A percentile compares a stretch with the other conserved stretches of the same genome.
Evolutionary conservation across 2,329 filamentous ascomycete genomes (phyloP).

Genomic region (Didymosphaeria variabile): DNA sequence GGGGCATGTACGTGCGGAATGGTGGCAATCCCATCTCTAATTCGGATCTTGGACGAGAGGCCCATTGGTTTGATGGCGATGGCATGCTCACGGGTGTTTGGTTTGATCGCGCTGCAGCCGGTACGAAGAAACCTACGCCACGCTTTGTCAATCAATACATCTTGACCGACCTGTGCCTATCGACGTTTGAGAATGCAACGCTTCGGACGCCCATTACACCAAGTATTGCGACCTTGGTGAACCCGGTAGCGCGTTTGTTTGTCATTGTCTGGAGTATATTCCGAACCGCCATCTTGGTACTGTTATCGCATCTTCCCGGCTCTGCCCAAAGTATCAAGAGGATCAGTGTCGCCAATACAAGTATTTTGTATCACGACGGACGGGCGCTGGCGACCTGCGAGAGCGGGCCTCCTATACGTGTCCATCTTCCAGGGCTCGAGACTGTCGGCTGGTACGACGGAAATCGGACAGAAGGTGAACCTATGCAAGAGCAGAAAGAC

Average conservation of each 20-base stretch:
- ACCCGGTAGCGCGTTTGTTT: slow-evolving; percentile 63
- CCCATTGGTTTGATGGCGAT: slow-evolving; percentile 80
- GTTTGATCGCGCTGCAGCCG: slow-evolving; percentile 58
- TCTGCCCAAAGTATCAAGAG: slow-evolving; percentile 67
- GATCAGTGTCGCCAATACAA: slow-evolving; percentile 76
- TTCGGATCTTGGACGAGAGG: slow-evolving; percentile 67
- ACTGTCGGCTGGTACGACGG: slow-evolving; percentile 78
- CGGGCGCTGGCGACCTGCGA: slow-evolving; percentile 75
- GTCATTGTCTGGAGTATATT: slow-evolving; percentile 63
- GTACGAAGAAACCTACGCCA: slow-evolving; percentile 54
- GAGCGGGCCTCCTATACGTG: slow-evolving; percentile 73
- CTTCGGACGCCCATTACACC: slow-evolving; percentile 68
- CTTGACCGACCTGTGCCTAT: slow-evolving; percentile 71
- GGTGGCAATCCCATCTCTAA: slow-evolving; percentile 74
- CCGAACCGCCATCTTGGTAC: slow-evolving; percentile 65
- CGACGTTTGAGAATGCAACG: slow-evolving; percentile 57
- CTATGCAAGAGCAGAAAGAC: slow-evolving; percentile 33
- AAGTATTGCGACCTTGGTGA: slow-evolving; percentile 72
- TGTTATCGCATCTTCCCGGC: slow-evolving; percentile 66
- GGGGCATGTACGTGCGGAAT: slow-evolving; percentile 77
- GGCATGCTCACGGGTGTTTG: slow-evolving; percentile 76
- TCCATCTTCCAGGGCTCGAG: slow-evolving; percentile 69
- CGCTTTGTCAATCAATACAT: slow-evolving; percentile 76
- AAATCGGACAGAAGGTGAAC: slow-evolving; percentile 62
- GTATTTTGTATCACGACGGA: slow-evolving; percentile 72